Evolutionary conservation across 179 eudicot genomes (phyloP).

Genomic region (Amaranthus tricolor): DNA sequence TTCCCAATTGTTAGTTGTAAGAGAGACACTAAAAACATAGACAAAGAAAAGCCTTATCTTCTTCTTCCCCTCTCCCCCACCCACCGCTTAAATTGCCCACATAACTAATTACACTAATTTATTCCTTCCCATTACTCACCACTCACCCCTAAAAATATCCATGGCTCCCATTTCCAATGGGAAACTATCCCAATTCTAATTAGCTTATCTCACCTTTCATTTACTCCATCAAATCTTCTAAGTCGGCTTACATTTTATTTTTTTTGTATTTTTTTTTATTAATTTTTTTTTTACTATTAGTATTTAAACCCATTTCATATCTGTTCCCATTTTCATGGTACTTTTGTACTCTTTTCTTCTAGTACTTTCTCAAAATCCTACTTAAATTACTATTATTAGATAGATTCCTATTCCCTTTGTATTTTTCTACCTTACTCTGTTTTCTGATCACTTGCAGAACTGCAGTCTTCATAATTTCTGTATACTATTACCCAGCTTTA

Average conservation of each 20-base stretch:
- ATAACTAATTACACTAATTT: neutral
- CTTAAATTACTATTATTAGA: too few relatives aligned
- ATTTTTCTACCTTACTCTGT: neutral
- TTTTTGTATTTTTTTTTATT: too few relatives aligned
- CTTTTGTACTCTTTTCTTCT: neutral
- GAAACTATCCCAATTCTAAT: neutral
- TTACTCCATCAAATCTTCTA: neutral
- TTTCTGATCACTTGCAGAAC: too few relatives aligned
- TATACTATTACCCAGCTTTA: too few relatives aligned
- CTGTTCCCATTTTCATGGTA: neutral
- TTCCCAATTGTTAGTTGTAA: neutral
- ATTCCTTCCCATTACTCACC: neutral
- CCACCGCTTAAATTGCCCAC: neutral
- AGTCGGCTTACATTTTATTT: too few relatives aligned
- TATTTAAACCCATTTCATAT: too few relatives aligned
- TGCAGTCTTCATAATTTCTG: too few relatives aligned
- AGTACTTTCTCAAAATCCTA: neutral
- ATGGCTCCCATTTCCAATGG: neutral
- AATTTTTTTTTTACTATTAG: too few relatives aligned
- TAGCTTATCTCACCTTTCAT: neutral
- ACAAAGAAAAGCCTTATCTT: slow-evolving; percentile 12
- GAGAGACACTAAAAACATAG: slow-evolving; percentile 9
- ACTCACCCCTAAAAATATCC: neutral
- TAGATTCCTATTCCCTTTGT: neutral
- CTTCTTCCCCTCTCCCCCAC: neutral